phyloP scores from a whole-genome alignment of 495 filamentous ascomycete genomes.

The Neurospora pannonica region DNA sequence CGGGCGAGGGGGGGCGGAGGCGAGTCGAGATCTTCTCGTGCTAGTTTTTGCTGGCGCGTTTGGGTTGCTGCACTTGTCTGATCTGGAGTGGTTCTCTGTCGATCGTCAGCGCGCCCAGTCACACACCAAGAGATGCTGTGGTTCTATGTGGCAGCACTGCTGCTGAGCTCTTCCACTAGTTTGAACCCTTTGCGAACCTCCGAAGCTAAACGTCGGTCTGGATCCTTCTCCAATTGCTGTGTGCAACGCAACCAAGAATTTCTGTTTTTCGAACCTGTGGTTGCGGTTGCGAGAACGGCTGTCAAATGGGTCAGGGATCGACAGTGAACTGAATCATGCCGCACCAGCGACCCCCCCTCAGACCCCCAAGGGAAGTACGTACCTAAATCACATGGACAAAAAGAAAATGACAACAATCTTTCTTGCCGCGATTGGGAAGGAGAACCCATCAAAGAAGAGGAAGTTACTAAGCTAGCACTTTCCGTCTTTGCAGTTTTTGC shows the following conservation, averaged over 20 bases:
- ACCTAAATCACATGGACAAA: neutral
- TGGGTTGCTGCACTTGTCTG: slow-evolving; percentile 2
- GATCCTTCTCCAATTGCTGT: neutral
- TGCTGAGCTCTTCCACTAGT: neutral
- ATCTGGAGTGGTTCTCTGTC: neutral
- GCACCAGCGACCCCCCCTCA: neutral
- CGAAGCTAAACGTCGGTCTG: neutral
- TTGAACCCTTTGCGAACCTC: neutral
- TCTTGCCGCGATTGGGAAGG: neutral
- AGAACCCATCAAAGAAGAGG: neutral
- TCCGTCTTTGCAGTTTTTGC: neutral
- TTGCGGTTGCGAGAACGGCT: neutral
- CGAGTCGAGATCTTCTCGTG: slow-evolving; percentile 24
- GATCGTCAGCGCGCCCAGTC: neutral
- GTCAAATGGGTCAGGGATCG: neutral
- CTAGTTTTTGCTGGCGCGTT: slow-evolving; percentile 2
- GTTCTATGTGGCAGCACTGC: neutral
- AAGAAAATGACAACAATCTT: neutral
- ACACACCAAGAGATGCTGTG: neutral
- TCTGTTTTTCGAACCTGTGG: neutral
- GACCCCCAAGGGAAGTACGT: neutral
- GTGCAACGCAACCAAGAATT: neutral
- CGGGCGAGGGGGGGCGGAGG: slow-evolving; percentile 12
- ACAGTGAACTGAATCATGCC: neutral
- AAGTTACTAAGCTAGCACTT: neutral